Conservation (phyloP, 2,329 filamentous ascomycete species). For the Epichloe sylvatica region DNA sequence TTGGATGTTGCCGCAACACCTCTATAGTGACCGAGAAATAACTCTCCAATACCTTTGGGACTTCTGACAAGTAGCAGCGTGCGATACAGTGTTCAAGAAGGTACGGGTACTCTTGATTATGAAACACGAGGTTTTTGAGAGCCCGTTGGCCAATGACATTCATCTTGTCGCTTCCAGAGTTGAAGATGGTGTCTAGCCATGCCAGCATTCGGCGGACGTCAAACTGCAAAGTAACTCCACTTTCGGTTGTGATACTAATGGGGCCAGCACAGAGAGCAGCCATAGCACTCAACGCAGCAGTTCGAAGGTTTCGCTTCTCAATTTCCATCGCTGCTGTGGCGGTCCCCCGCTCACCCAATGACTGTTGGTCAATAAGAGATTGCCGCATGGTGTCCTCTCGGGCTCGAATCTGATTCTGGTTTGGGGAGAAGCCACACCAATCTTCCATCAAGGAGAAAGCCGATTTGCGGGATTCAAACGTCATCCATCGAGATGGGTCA, state of each 20-base stretch:
- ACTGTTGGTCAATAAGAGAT: conserved; percentile 67
- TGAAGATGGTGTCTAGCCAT: conserved; percentile 94
- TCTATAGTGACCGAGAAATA: conserved; percentile 90
- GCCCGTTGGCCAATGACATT: conserved; percentile 81
- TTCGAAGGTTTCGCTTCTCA: conserved; percentile 83
- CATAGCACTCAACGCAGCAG: conserved; percentile 88
- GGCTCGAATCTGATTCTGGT: conserved; percentile 66
- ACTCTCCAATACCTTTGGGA: conserved; percentile 74
- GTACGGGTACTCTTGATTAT: conserved; percentile 78
- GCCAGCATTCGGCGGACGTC: conserved; percentile 83
- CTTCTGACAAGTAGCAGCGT: conserved; percentile 74
- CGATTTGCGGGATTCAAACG: conserved; percentile 90
- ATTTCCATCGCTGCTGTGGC: conserved; percentile 89
- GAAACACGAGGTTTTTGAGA: conserved; percentile 73
- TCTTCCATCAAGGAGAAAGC: conserved; percentile 96
- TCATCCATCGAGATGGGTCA: conserved; percentile 87
- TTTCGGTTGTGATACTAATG: conserved; percentile 77
- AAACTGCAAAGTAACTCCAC: conserved; percentile 75
- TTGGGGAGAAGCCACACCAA: conserved; percentile 95
- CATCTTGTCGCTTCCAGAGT: conserved; percentile 77
- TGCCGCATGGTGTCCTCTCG: conserved; percentile 80
- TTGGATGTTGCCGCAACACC: conserved; percentile 68
- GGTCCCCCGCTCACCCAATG: conserved; percentile 62
- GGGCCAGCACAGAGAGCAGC: conserved; percentile 78
- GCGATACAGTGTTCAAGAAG: conserved; percentile 82